A percentile compares a stretch with the other conserved stretches of the same genome.
Evolutionary conservation across 148 eudicot genomes (phyloP).

Genomic region (Vaccinium vitisidaea): DNA sequence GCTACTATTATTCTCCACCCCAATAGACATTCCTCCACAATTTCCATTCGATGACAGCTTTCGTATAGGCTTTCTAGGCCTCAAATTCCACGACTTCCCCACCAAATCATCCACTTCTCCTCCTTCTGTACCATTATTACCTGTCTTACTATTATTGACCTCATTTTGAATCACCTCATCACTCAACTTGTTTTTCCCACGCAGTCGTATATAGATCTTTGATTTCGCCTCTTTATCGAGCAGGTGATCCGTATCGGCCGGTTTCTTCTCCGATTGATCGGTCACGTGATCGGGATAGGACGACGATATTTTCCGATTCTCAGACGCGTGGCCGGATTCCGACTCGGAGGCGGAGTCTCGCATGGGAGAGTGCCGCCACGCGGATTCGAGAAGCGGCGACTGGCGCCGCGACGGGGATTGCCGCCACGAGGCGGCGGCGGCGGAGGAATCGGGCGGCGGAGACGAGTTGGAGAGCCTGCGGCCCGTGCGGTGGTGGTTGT

Average conservation of each 20-base stretch:
- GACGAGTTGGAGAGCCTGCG: conserved; percentile 22
- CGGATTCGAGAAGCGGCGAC: neutral
- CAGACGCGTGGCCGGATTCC: conserved; percentile 12
- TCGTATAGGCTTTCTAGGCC: conserved; percentile 33
- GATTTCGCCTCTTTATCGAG: conserved; percentile 15
- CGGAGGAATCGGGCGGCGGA: conserved; percentile 19
- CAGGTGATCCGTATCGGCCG: neutral
- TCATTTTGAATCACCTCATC: conserved; percentile 15
- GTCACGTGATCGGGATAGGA: neutral
- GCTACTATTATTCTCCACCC: conserved; percentile 17
- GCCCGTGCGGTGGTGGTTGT: conserved; percentile 18
- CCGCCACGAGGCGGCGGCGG: conserved; percentile 10
- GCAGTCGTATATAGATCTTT: conserved; percentile 28
- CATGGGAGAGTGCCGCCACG: conserved; percentile 19
- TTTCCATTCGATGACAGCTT: conserved; percentile 16
- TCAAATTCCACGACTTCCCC: conserved; percentile 45
- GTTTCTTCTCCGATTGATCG: neutral
- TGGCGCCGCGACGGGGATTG: conserved; percentile 14
- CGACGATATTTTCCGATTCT: neutral
- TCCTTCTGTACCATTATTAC: neutral
- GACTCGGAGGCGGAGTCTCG: conserved; percentile 17
- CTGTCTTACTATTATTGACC: neutral
- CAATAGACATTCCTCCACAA: neutral
- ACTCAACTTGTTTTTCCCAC: neutral
- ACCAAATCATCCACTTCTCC: conserved; percentile 21